A percentile compares a stretch with the other conserved stretches of the same genome.
Conservation (phyloP, 2,329 filamentous ascomycete genomes). For the Orbilia brochopaga region DNA sequence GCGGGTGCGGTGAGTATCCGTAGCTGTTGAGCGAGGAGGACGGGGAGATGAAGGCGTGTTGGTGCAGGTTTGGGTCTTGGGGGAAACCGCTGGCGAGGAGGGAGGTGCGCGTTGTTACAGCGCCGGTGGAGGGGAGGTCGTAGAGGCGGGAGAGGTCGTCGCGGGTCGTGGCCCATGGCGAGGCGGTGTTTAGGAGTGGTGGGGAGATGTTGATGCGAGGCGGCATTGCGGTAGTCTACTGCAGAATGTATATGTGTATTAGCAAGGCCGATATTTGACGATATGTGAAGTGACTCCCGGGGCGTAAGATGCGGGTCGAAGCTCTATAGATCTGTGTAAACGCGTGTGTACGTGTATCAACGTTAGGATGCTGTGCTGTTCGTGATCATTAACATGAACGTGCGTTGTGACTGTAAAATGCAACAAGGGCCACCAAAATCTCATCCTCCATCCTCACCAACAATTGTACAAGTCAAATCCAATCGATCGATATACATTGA, state of each 20-base stretch:
- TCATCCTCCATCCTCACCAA: neutral
- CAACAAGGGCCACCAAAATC: slow-evolving; percentile 20
- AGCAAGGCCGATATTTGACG: too few relatives aligned
- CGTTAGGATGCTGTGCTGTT: too few relatives aligned
- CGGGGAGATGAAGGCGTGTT: slow-evolving; percentile 69
- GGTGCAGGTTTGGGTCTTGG: slow-evolving; percentile 68
- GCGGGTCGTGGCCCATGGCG: slow-evolving; percentile 74
- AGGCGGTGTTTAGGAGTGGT: slow-evolving; percentile 75
- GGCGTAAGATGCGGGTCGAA: too few relatives aligned
- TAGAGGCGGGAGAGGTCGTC: slow-evolving; percentile 69
- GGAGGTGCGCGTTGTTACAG: slow-evolving; percentile 75
- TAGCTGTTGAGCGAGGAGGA: slow-evolving; percentile 70
- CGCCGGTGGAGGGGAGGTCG: slow-evolving; percentile 68
- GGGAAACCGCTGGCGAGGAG: slow-evolving; percentile 68
- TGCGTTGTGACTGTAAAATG: slow-evolving; percentile 41
- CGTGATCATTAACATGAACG: too few relatives aligned
- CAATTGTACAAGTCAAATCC: too few relatives aligned
- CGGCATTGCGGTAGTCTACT: slow-evolving; percentile 40
- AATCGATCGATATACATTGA: too few relatives aligned
- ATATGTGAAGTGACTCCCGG: too few relatives aligned
- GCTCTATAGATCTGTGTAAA: too few relatives aligned
- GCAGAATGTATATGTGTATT: too few relatives aligned
- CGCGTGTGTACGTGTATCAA: too few relatives aligned
- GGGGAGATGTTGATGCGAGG: slow-evolving; percentile 64
- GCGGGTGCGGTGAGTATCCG: slow-evolving; percentile 72